Conservation (phyloP, 805 yeast species). For the Jamesozyma jinghongensis region DNA sequence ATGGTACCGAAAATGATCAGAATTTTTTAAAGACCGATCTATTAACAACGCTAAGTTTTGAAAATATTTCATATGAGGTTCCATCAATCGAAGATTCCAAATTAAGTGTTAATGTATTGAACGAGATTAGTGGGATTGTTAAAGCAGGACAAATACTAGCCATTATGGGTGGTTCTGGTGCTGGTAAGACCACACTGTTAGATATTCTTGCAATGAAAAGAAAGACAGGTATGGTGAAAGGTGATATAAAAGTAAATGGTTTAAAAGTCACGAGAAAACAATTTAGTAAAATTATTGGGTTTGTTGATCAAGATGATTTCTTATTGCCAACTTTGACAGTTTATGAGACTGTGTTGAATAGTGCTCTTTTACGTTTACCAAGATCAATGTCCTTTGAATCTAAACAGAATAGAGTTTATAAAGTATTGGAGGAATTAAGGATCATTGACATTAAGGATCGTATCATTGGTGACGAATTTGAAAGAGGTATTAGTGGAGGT, state of each 20-base stretch:
- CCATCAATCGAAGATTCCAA: slow-evolving; percentile 7
- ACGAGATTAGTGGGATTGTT: slow-evolving; percentile 62
- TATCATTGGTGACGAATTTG: slow-evolving; percentile 79
- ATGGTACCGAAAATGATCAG: slow-evolving; percentile 21
- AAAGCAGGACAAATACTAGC: slow-evolving; percentile 87
- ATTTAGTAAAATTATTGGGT: slow-evolving; percentile 68
- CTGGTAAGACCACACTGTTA: slow-evolving; percentile 89
- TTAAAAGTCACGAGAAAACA: slow-evolving; percentile 30
- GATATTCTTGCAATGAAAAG: slow-evolving; percentile 87
- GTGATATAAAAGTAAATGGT: slow-evolving; percentile 74
- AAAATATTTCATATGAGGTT: slow-evolving; percentile 48
- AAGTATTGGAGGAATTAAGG: slow-evolving; percentile 77
- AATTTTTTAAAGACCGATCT: slow-evolving; percentile 39
- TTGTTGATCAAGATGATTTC: slow-evolving; percentile 93
- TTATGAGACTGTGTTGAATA: slow-evolving; percentile 86
- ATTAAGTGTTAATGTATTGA: slow-evolving; percentile 38
- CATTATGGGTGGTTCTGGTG: slow-evolving; percentile 98
- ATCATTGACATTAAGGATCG: slow-evolving; percentile 76
- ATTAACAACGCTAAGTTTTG: slow-evolving; percentile 71
- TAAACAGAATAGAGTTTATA: slow-evolving; percentile 71
- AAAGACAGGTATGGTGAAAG: slow-evolving; percentile 62
- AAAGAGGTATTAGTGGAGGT: slow-evolving; percentile 79
- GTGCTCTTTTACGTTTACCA: slow-evolving; percentile 85
- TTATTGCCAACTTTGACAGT: slow-evolving; percentile 89
- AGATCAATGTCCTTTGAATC: slow-evolving; percentile 61